These are phyloP conservation scores for Hypoxylon cercidicola DNA, from an alignment of 495 filamentous ascomycete species.

Conservation along the genomic window DNA sequence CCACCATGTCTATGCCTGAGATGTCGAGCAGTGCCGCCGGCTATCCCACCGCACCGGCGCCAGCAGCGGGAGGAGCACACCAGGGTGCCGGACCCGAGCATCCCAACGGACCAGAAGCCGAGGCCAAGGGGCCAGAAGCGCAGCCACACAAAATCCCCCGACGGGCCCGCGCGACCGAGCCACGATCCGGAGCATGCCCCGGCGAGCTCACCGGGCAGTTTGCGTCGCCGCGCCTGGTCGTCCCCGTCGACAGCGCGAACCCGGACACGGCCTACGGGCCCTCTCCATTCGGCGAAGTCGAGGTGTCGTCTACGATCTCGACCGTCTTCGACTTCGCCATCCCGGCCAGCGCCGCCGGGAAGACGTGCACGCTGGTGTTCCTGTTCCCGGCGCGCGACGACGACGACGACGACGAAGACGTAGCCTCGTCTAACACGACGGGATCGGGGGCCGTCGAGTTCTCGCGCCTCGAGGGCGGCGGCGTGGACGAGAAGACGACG, in stretches of 20 bases:
- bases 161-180: conserved; percentile 14
- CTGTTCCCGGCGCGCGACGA: conserved; percentile 61
- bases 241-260: conserved; percentile 68
- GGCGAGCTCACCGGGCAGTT: conserved; percentile 62
- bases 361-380: conserved; percentile 74
- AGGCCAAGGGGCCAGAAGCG: no score
- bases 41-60: no score
- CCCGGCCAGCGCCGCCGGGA: conserved; percentile 59
- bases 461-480: conserved; percentile 50
- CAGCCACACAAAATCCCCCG: conserved; percentile 4
- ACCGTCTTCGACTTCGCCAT: conserved; percentile 78
- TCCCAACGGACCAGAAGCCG: background rate
- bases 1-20: background rate
- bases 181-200: conserved; percentile 54
- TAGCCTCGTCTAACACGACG: conserved; percentile 65
- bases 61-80: no score
- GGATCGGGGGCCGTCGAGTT: conserved; percentile 69
- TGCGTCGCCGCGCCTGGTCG: conserved; percentile 73
- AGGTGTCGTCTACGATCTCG: conserved; percentile 64
- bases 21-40: background rate
- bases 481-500: conserved; percentile 57
- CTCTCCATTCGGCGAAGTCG: conserved; percentile 64
- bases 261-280: conserved; percentile 65
- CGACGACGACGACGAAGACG: conserved; percentile 60
- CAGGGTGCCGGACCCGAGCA: no score